Base-by-base conservation (phyloP, 805 yeast species). In the Komagataella phaffii region DNA sequence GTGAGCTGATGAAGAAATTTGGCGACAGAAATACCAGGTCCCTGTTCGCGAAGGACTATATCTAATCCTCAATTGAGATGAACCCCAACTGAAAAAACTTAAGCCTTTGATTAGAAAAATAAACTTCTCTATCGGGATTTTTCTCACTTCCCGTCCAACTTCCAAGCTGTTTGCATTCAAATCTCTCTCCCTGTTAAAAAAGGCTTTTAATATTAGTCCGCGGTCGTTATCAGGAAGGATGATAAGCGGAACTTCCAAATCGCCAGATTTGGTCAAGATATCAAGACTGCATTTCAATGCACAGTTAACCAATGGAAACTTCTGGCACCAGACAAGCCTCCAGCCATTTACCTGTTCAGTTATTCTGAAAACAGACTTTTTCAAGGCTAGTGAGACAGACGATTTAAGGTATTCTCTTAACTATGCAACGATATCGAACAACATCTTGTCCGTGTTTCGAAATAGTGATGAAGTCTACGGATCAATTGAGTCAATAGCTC, bases 381-480 rank as follows among this genome's bases (percentile, higher is more conserved):
- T 76, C 21, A 70, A 76, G 52, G 90, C 96, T n/a, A 80, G 91
- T n/a, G 66, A 68, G 10, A 78, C 82, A 0, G 98, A 91, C 66
- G 91, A 90, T 61, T 72, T 91, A 58, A 77, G 79, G 53, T 80
- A 85, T 59, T 85, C 96, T 4, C 76, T 91, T 56, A 91, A 91
- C 65, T 91, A 91, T 65, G 97, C 96, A 2, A 89, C 81, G 3
- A 75, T 91, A 3, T 79, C 91, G 21, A 45, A 43, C 19, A 46
- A 50, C 44, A 19, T 52, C n/a, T 17, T 46, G 46, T 21, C 18
- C 7, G 21, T 24, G n/a, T 49, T 30, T 49, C 36, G 24, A 19
- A n/a, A 24, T 18, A 46, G 36, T n/a, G 46, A 45, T 18, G 24
- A 46, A 21, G 66, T 69, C 56, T 71, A 63, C 66, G 66, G 59